Conservation (phyloP, 768 basidiomycete genomes). For the Mrakia gelida region DNA sequence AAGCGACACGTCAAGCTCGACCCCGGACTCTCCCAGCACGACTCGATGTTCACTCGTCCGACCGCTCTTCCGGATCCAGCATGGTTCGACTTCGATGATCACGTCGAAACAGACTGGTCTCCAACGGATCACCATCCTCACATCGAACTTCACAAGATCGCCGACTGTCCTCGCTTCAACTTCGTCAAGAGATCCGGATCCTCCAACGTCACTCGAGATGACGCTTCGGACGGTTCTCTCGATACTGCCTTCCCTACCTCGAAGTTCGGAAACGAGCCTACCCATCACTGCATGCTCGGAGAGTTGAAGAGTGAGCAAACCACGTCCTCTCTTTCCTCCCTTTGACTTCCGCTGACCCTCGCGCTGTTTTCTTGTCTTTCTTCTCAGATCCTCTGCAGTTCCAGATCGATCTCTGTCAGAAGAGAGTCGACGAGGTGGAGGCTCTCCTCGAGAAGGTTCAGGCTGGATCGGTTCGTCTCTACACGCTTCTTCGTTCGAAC, state of each 20-base stretch:
- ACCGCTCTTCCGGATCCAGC: conserved; percentile 31
- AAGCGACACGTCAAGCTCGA: conserved; percentile 23
- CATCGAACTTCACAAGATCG: conserved; percentile 66
- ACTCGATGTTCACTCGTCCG: conserved; percentile 19
- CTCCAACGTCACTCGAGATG: conserved; percentile 26
- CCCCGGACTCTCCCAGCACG: not conserved
- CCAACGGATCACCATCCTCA: conserved; percentile 53
- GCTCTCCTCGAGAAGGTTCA: conserved; percentile 13
- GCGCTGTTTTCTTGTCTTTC: no score
- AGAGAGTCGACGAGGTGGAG: conserved; percentile 55
- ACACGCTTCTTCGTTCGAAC: not conserved
- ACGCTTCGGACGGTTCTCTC: not conserved
- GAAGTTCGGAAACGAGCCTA: conserved; percentile 81
- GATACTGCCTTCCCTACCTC: conserved; percentile 32
- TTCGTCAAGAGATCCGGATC: conserved; percentile 56
- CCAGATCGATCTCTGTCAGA: conserved; percentile 59
- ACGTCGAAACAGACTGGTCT: conserved; percentile 69
- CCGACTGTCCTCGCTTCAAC: conserved; percentile 74
- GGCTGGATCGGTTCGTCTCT: not conserved
- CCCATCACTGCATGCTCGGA: conserved; percentile 53
- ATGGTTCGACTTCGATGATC: conserved; percentile 80
- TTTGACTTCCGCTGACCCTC: not conserved
- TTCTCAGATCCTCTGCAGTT: conserved; percentile 58
- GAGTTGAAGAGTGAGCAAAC: conserved; percentile 7
- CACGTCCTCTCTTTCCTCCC: no score